Conservation (phyloP, 768 basidiomycete genomes). For the Rossbeevera mucosa region DNA sequence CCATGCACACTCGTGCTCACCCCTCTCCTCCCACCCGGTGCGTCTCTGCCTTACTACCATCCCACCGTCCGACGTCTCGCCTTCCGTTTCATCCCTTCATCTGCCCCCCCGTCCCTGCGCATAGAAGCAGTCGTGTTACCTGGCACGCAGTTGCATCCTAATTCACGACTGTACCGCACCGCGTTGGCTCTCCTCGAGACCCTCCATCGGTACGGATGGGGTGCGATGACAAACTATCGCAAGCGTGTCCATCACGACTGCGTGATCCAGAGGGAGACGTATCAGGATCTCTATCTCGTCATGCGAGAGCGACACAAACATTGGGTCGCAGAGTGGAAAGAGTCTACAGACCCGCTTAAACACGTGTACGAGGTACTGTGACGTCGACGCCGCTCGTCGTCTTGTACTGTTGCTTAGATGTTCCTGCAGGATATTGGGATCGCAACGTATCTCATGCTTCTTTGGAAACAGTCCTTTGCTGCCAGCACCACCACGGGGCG, state of each 20-base stretch:
- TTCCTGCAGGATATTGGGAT: constrained; percentile 81
- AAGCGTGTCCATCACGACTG: constrained; percentile 85
- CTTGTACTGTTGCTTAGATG: not conserved
- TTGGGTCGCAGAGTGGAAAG: constrained; percentile 69
- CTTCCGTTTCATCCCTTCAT: constrained; percentile 57
- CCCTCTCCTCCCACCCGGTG: constrained; percentile 45
- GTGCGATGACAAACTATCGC: constrained; percentile 72
- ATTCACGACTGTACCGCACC: constrained; percentile 74
- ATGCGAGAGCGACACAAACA: constrained; percentile 84
- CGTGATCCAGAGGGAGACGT: constrained; percentile 66
- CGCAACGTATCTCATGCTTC: constrained; percentile 84
- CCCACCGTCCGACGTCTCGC: constrained; percentile 77
- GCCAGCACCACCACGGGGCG: not conserved
- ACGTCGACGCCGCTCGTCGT: not conserved
- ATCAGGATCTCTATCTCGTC: constrained; percentile 86
- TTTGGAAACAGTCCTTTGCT: constrained; percentile 78
- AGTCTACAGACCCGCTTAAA: constrained; percentile 81
- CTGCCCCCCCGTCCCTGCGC: constrained; percentile 20
- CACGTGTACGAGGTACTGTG: constrained; percentile 79
- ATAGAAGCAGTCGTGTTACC: constrained; percentile 37
- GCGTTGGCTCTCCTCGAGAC: constrained; percentile 77
- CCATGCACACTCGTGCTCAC: constrained; percentile 50
- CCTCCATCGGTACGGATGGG: constrained; percentile 86
- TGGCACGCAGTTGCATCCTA: constrained; percentile 41
- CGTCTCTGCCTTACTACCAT: constrained; percentile 81